These are phyloP conservation scores for Chrysoporthe puriensis DNA, from an alignment of 2,329 filamentous ascomycete species.

Conservation along the genomic window DNA sequence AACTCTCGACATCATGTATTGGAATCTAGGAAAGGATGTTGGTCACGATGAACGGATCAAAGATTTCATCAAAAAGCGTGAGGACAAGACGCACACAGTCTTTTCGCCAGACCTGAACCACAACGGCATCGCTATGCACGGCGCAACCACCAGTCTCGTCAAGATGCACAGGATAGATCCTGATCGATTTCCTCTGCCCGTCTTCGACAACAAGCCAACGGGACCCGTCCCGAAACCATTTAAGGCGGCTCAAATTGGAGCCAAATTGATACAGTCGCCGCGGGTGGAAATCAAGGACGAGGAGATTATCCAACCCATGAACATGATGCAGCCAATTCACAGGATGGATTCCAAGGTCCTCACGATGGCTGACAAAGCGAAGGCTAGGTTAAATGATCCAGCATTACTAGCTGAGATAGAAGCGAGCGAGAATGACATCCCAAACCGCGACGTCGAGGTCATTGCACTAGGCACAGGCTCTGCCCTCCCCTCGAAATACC, in stretches of 20 bases:
- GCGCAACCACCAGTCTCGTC: constrained; percentile 67
- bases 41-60: constrained; percentile 64
- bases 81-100: constrained; percentile 72
- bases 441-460: constrained; percentile 77
- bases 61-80: constrained; percentile 68
- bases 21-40: constrained; percentile 77
- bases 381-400: constrained; percentile 43
- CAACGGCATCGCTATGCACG: constrained; percentile 74
- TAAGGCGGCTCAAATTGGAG: constrained; percentile 49
- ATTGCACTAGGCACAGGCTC: constrained; percentile 89
- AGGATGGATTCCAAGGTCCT: constrained; percentile 50
- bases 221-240: constrained; percentile 33
- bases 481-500: constrained; percentile 86
- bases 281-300: constrained; percentile 50
- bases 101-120: constrained; percentile 74
- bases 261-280: constrained; percentile 52
- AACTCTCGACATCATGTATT: constrained; percentile 72
- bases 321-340: constrained; percentile 48
- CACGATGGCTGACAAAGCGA: constrained; percentile 54
- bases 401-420: constrained; percentile 55
- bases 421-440: constrained; percentile 64
- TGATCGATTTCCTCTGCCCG: constrained; percentile 71
- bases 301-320: constrained; percentile 51
- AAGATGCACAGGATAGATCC: constrained; percentile 74
- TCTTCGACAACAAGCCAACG: constrained; percentile 58